phyloP scores from a whole-genome alignment of 1,139 yeast genomes.

The Kurtzmaniella quercitrusa region DNA sequence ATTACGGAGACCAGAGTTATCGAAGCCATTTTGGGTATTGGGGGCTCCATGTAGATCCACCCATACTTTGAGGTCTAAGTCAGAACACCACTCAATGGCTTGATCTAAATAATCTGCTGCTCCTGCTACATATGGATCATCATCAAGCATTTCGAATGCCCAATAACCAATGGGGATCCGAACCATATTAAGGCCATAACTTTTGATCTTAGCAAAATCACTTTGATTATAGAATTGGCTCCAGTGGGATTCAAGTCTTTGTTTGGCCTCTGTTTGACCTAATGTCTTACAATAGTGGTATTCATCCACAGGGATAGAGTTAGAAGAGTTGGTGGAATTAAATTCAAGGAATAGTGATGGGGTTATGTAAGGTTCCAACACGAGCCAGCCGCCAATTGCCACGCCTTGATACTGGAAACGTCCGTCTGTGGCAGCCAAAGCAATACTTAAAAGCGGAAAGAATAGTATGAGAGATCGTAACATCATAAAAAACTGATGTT shows the following conservation, averaged over 20 bases:
- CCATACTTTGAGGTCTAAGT: conserved; percentile 51
- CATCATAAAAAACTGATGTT: too few species aligned
- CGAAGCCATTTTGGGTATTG: conserved; percentile 70
- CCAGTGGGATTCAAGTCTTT: conserved; percentile 50
- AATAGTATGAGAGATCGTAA: not conserved
- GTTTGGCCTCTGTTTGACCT: conserved; percentile 41
- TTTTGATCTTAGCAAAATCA: conserved; percentile 46
- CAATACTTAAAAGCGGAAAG: not conserved
- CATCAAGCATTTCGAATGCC: conserved; percentile 48
- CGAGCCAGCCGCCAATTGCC: conserved; percentile 64
- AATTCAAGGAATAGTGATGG: conserved; percentile 51
- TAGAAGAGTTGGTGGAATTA: conserved; percentile 21
- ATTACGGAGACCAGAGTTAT: conserved; percentile 57
- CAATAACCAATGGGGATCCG: conserved; percentile 67
- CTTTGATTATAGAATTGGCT: conserved; percentile 48
- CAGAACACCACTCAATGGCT: conserved; percentile 53
- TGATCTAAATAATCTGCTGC: conserved; percentile 50
- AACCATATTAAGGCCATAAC: conserved; percentile 54
- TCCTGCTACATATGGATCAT: conserved; percentile 58
- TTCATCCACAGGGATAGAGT: conserved; percentile 54
- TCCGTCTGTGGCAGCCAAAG: conserved; percentile 3
- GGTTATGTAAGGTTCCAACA: conserved; percentile 61
- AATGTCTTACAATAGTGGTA: conserved; percentile 46
- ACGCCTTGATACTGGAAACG: conserved; percentile 43
- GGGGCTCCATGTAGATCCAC: conserved; percentile 65